These are phyloP conservation scores for Pseudotulostoma volvatum DNA, from an alignment of 495 filamentous ascomycete species.

Conservation along the genomic window DNA sequence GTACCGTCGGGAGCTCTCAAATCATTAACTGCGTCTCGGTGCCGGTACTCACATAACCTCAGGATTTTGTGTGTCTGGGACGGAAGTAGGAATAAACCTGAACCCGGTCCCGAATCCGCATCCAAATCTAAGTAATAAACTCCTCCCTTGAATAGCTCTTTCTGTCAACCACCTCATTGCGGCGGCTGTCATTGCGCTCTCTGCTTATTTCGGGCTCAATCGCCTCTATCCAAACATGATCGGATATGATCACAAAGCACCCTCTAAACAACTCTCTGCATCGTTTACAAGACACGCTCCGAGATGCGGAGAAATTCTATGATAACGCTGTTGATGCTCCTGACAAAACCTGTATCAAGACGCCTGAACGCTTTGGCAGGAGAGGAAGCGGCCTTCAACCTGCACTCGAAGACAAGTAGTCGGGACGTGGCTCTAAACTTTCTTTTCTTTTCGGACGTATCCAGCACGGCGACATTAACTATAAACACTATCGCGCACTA, in stretches of 20 bases:
- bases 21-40: too few species aligned
- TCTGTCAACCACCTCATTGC: too few species aligned
- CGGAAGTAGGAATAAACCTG: too few species aligned
- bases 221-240: not conserved
- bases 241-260: not conserved
- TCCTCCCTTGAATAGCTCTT: too few species aligned
- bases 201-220: too few species aligned
- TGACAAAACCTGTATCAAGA: not conserved
- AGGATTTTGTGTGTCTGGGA: too few species aligned
- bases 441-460: conserved; percentile 4
- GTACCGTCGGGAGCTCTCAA: too few species aligned
- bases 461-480: conserved; percentile 3
- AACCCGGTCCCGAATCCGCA: too few species aligned
- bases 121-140: too few species aligned
- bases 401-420: conserved; percentile 7
- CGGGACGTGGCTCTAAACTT: conserved; percentile 7
- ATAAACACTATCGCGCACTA: conserved; percentile 7
- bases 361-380: not conserved
- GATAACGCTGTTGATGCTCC: not conserved
- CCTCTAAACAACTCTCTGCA: not conserved
- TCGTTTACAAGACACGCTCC: not conserved
- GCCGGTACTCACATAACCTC: too few species aligned
- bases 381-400: conserved; percentile 1
- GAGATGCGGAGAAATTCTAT: not conserved
- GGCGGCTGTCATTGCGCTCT: too few species aligned